Evolutionary conservation across 2,329 filamentous ascomycete genomes (phyloP).

Genomic region (Colletotrichum camelliae): DNA sequence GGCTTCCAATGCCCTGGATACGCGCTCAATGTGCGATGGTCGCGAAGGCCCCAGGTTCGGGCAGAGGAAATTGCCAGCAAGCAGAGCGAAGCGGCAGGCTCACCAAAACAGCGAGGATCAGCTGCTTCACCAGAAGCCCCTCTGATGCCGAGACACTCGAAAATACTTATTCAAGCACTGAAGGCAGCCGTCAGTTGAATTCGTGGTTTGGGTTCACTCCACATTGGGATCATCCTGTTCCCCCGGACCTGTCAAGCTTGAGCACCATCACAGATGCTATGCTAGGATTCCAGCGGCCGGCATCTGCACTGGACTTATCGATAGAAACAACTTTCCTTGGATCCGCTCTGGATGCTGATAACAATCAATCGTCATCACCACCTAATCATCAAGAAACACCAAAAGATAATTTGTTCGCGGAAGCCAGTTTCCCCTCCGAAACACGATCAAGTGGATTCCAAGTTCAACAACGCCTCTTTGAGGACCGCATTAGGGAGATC

Average conservation of each 20-base stretch:
- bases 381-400: neutral
- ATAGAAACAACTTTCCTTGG: neutral
- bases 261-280: neutral
- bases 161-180: fast-evolving
- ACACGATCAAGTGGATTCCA: neutral
- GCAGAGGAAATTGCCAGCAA: neutral
- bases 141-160: fast-evolving
- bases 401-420: fast-evolving
- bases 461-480: fast-evolving
- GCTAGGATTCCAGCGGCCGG: neutral
- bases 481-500: fast-evolving
- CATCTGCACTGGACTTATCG: fast-evolving
- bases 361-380: neutral
- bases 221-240: neutral
- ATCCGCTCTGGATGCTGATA: fast-evolving
- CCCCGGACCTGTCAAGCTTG: neutral
- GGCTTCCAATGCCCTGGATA: slow-evolving; percentile 27
- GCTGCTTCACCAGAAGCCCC: fast-evolving
- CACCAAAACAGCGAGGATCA: fast-evolving
- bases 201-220: neutral
- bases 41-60: slow-evolving; percentile 24
- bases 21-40: slow-evolving; percentile 27
- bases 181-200: neutral
- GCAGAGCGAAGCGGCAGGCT: fast-evolving
- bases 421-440: fast-evolving